Conservation (phyloP, 1,139 yeast genomes). For the Geotrichum aggregatum region DNA sequence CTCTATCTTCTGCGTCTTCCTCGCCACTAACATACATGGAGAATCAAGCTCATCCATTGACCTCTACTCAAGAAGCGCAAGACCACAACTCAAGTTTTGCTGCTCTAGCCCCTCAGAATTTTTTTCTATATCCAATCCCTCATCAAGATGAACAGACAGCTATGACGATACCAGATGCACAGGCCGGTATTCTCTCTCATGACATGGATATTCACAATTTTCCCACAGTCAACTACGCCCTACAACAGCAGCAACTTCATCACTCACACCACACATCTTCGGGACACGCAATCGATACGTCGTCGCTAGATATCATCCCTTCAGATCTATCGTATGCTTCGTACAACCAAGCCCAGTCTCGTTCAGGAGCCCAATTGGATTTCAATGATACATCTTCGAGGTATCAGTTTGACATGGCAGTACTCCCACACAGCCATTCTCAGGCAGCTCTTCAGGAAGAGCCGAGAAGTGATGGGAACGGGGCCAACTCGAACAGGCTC, state of each 20-base stretch:
- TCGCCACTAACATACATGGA: conserved; percentile 2
- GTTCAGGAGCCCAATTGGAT: not conserved
- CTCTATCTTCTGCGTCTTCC: not conserved
- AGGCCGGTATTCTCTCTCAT: too few relatives aligned
- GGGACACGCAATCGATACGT: not conserved
- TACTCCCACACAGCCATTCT: not conserved
- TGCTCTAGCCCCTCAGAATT: not conserved
- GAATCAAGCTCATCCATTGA: not conserved
- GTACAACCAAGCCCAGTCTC: not conserved
- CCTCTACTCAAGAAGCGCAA: not conserved
- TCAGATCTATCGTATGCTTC: not conserved
- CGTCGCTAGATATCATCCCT: not conserved
- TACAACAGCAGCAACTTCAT: not conserved
- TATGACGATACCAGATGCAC: too few relatives aligned
- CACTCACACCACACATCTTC: not conserved
- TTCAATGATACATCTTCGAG: not conserved
- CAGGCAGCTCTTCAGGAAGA: not conserved
- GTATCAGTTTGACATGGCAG: not conserved
- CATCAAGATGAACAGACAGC: not conserved
- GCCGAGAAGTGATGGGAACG: too few relatives aligned
- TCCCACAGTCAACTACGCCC: not conserved
- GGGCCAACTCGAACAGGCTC: not conserved
- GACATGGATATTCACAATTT: not conserved
- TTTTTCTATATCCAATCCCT: conserved; percentile 3
- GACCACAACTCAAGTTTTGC: not conserved